Base-by-base conservation (phyloP, 257 asterid species). In the Coffea eugenioides region DNA sequence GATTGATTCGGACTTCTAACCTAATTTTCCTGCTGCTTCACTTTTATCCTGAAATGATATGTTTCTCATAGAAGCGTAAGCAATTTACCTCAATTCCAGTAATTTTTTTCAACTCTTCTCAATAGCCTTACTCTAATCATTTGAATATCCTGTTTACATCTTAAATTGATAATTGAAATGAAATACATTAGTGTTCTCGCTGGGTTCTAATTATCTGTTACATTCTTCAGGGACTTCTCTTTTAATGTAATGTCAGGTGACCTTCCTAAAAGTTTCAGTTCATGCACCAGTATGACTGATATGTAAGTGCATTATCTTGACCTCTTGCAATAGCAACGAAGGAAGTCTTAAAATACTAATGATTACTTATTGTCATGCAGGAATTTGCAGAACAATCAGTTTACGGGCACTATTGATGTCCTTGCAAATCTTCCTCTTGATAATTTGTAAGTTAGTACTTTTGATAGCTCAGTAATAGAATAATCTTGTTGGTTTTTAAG, bases 321-420 rank as follows among this genome's bases (percentile, higher is more conserved):
- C 71, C 57, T 45, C 46, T 73, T 75, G 12, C 52, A 27, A 70
- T 31, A 80, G 69, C 76, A 41, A 27, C 45, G 67, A 15, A 56
- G 45, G 45, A 62, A 59, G 46, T 39, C 18, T 69, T 49, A 23
- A 56, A 57, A 64, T 23, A 69, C 79, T 10, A 27, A 61, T 61
- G 13, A 64, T 78, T 74, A n/a, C 75, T 80, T 83, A 43, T 75
- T 14, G 52, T 64, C 80, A 45, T 82, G 82, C 89, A 95, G 99
- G 99, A 89, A 88, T 85, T 85, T 95, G 88, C 95, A 95, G 82
- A 95, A 92, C 87, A 93, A 95, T 85, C 97, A 93, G 86, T 91
- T 95, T 81, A 89, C 97, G 3, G 99, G 99, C 78, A 88, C 97
- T 34, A 88, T 95, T 23, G 95, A 95, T 51, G 91, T 92, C 81